Evolutionary conservation across 129 eudicot genomes (phyloP).

Genomic region (Ambrosia artemisiifolia): DNA sequence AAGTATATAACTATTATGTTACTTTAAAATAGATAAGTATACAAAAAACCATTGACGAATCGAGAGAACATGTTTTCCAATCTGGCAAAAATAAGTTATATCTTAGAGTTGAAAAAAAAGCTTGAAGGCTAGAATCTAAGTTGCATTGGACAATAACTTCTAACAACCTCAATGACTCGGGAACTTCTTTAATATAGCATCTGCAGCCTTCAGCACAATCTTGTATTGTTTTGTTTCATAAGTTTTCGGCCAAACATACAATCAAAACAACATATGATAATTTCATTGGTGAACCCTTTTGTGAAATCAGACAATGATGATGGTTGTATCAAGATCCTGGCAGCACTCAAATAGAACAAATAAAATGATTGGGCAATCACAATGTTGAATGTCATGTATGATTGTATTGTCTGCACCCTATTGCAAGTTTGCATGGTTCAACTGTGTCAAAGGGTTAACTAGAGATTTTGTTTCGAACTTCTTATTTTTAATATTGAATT

Average conservation of each 20-base stretch:
- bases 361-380: background rate
- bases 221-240: background rate
- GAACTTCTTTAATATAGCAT: too few relatives aligned
- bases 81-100: too few relatives aligned
- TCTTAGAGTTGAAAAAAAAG: too few relatives aligned
- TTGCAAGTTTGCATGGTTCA: background rate
- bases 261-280: background rate
- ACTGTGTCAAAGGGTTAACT: background rate
- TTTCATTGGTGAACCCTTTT: background rate
- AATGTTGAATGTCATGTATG: background rate
- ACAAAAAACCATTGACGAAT: background rate
- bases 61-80: too few relatives aligned
- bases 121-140: too few relatives aligned
- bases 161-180: too few relatives aligned
- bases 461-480: too few relatives aligned
- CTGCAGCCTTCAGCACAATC: too few relatives aligned
- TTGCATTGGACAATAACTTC: too few relatives aligned
- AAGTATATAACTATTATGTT: background rate
- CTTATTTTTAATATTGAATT: too few relatives aligned
- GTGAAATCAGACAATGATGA: background rate
- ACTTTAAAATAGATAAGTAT: background rate
- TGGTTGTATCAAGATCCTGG: background rate
- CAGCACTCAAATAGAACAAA: background rate
- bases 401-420: background rate
- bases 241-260: background rate